Percentiles rank a stretch among this genome's conserved stretches.
These are phyloP conservation scores for Thermochaetoides thermophila DNA, from an alignment of 495 filamentous ascomycete genomes.

Conservation along the genomic window DNA sequence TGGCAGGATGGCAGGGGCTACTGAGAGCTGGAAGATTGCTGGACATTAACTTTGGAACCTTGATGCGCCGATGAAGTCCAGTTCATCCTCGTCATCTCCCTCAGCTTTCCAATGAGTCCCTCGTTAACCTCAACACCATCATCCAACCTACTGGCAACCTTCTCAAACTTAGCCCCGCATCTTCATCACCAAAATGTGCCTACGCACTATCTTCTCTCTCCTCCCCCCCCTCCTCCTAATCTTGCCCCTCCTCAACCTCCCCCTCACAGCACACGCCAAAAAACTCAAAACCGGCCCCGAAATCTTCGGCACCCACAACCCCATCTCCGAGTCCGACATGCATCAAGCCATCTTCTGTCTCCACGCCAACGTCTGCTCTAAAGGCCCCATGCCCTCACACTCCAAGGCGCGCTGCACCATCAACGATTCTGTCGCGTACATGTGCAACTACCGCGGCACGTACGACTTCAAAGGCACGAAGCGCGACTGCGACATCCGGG, in stretches of 20 bases:
- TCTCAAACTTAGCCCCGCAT: no score
- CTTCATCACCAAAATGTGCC: not conserved
- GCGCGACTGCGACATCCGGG: conserved; percentile 3
- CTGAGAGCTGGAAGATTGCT: no score
- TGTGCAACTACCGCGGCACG: conserved; percentile 8
- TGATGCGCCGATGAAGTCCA: no score
- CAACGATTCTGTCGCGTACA: conserved; percentile 5
- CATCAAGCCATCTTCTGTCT: conserved; percentile 11
- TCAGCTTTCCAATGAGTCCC: no score
- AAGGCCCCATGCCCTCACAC: conserved; percentile 2
- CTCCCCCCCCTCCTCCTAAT: no score
- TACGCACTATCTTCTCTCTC: not conserved
- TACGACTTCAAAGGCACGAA: conserved; percentile 1
- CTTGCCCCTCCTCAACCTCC: not conserved
- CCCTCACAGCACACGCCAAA: not conserved
- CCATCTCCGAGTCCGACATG: conserved; percentile 9
- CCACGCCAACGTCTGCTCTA: conserved; percentile 5
- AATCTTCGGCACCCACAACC: conserved; percentile 8
- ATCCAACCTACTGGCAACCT: no score
- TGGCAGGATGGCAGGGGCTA: no score
- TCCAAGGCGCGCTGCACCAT: conserved; percentile 11
- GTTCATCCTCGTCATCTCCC: no score
- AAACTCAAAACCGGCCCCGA: conserved; percentile 3
- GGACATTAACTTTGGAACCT: no score
- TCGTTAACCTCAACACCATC: no score